Conservation (phyloP, 495 filamentous ascomycete genomes). For the Penicillium nucicola region DNA sequence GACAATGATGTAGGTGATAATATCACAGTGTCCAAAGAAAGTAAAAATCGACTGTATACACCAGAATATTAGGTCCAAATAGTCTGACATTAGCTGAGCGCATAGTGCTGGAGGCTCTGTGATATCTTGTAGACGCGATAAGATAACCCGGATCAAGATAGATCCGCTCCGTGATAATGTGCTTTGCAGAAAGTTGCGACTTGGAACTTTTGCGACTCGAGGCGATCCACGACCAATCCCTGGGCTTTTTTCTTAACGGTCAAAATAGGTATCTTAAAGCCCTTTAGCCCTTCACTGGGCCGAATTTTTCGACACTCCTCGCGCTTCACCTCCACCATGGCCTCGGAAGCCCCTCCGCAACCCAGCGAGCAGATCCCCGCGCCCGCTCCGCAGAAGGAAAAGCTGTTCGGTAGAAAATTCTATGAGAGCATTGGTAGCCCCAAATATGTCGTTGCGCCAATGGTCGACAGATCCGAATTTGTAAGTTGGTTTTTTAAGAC, state of each 20-base stretch:
- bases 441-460: conserved; percentile 86
- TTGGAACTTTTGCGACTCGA: conserved; percentile 1
- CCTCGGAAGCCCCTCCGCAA: conserved; percentile 19
- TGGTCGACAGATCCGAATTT: conserved; percentile 98
- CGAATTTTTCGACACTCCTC: conserved; percentile 7
- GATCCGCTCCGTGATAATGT: conserved; percentile 25
- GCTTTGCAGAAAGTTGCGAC: conserved; percentile 9
- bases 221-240: neutral
- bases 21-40: too few relatives aligned
- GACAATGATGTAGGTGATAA: too few relatives aligned
- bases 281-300: conserved; percentile 30
- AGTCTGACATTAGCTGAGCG: too few relatives aligned
- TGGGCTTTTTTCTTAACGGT: neutral
- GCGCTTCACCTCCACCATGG: conserved; percentile 25
- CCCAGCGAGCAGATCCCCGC: conserved; percentile 12
- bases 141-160: conserved; percentile 31
- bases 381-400: conserved; percentile 34
- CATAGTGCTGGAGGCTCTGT: too few relatives aligned
- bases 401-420: conserved; percentile 81
- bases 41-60: too few relatives aligned
- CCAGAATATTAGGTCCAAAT: too few relatives aligned
- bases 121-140: conserved; percentile 5
- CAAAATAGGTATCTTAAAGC: conserved; percentile 35
- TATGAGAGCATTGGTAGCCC: conserved; percentile 92
- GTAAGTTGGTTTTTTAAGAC: conserved; percentile 49